These are phyloP conservation scores for Entrophospora sp. DNA, from an alignment of 192 early-diverging fungal genomes.

Conservation along the genomic window DNA sequence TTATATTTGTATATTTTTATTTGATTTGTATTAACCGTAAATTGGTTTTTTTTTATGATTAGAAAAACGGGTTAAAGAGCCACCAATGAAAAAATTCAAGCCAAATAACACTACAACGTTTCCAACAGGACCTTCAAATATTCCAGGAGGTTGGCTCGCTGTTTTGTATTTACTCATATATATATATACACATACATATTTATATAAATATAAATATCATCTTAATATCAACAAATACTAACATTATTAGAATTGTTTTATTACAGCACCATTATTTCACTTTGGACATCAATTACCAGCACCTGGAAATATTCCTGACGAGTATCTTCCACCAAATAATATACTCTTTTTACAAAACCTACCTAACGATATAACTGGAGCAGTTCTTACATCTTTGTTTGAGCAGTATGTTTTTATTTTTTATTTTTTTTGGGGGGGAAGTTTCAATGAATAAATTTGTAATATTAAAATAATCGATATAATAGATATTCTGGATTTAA, in stretches of 20 bases:
- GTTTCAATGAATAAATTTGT: too few species aligned
- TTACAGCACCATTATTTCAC: slow-evolving; percentile 10
- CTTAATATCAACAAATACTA: neutral
- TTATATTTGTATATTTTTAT: too few species aligned
- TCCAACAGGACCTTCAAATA: neutral
- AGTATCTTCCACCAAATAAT: slow-evolving; percentile 79
- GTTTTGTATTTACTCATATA: too few species aligned
- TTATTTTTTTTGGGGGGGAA: neutral
- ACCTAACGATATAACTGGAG: slow-evolving; percentile 58
- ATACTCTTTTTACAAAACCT: slow-evolving; percentile 92
- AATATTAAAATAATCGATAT: neutral
- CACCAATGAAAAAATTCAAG: slow-evolving; percentile 16
- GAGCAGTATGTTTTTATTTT: slow-evolving; percentile 46
- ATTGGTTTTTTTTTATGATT: neutral
- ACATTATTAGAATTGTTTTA: too few species aligned
- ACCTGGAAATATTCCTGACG: slow-evolving; percentile 48
- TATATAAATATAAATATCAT: too few species aligned
- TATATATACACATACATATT: too few species aligned
- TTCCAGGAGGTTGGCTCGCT: slow-evolving; percentile 15
- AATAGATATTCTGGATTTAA: slow-evolving; percentile 75
- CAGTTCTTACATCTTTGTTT: slow-evolving; percentile 60
- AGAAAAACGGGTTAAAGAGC: slow-evolving; percentile 22
- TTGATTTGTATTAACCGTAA: neutral
- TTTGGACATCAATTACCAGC: slow-evolving; percentile 22
- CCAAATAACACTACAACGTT: neutral